Evolutionary conservation across 768 basidiomycete species (phyloP), one percentile per base, ranked within the genome.

Genomic region (Boletus rubescentipes): DNA sequence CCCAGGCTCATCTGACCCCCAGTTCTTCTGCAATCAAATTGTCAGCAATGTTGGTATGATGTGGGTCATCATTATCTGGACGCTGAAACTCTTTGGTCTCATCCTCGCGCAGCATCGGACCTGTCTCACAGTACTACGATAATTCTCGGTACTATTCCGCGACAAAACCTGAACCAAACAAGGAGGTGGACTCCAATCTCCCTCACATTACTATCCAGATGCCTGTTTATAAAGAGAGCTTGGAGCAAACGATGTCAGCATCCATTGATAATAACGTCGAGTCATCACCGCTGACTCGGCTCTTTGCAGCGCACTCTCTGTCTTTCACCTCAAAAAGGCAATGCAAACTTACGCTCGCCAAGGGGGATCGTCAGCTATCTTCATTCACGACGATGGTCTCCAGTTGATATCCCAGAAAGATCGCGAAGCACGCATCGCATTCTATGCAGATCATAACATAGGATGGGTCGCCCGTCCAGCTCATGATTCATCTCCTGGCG

Each of bases 141-240:
- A 93, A 93, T 67, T 91, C 90, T 0, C 80, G 79, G 36, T 94
- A 87, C 70, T 94, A 90, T 65, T 91, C 89, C 11, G 88, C 89
- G 11, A 69, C 79, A 46, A 77, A 75, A 40, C 87, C 89, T 0
- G 77, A 74, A 23, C 68, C 83, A 0, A 87, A 86, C 67, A 77
- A 80, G 48, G 83, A 80, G 15, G 75, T 89, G 51, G 87, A 89
- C 65, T 61, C 75, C 1, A 76, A 73, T 49, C 76, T 91, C 4
- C 90, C 89, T 2, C 89, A 91, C 63, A 77, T 91, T 15, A 87
- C 88, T 1, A 76, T 93, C 45, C 84, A 93, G 70, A 77, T 94
- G 73, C 92, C 92, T 0, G 92, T 93, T 5, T 95, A 94, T 72
- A 94, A 92, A 64, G 90, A 92, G 66, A 87, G 84, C 60, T 69